phyloP scores from a whole-genome alignment of 179 eudicot species.

The Drosera spatulata region DNA sequence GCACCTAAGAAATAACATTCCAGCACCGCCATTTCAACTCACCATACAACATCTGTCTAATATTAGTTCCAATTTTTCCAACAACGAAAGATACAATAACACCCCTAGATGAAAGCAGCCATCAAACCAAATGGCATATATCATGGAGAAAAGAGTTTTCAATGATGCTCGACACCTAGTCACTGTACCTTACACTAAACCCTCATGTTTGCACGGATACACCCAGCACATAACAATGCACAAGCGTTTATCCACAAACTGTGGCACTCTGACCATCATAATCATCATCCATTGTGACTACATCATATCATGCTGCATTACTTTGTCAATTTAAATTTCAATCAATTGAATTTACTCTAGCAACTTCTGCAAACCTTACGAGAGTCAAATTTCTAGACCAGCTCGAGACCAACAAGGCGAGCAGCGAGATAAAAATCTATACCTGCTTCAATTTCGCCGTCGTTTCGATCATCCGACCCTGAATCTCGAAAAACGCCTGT shows the following conservation, averaged over 20 bases:
- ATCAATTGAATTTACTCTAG: background rate
- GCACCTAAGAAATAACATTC: slow-evolving; percentile 37
- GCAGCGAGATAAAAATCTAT: background rate
- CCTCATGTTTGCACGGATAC: too few species aligned
- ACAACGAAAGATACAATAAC: background rate
- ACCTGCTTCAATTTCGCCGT: slow-evolving; percentile 5
- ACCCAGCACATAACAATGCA: too few species aligned
- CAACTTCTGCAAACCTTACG: background rate
- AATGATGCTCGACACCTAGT: too few species aligned
- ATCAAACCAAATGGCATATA: too few species aligned
- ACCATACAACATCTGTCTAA: background rate
- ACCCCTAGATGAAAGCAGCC: too few species aligned
- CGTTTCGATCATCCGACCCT: background rate
- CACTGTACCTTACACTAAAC: too few species aligned
- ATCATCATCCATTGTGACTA: too few species aligned
- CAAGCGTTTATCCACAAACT: too few species aligned
- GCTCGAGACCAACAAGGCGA: background rate
- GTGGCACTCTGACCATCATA: too few species aligned
- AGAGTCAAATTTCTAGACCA: background rate
- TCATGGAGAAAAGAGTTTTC: too few species aligned
- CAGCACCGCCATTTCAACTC: background rate
- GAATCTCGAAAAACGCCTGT: slow-evolving; percentile 2
- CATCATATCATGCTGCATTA: too few species aligned
- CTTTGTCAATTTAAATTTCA: too few species aligned
- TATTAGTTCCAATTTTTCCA: background rate